These are phyloP conservation scores for Danielia reshetovae DNA, from an alignment of 805 yeast species.

Conservation along the genomic window DNA sequence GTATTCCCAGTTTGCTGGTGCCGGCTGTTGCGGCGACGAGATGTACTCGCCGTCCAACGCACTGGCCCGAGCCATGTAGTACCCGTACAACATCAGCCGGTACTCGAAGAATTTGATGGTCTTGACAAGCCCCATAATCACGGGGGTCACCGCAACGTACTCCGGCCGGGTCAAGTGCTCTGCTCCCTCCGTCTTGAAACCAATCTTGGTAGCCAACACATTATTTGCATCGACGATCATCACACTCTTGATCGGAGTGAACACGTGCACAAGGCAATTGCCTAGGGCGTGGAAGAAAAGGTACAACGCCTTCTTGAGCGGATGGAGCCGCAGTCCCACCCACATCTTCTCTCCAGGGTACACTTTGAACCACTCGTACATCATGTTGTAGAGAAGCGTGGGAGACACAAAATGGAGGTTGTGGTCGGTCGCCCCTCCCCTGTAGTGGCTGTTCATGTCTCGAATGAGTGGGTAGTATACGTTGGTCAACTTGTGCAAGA, in stretches of 20 bases:
- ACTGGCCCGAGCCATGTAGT: conserved; percentile 17
- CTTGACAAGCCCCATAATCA: conserved; percentile 26
- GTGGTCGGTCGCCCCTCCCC: conserved; percentile 12
- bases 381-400: conserved; percentile 28
- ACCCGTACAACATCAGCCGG: conserved; percentile 26
- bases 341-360: conserved; percentile 32
- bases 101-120: conserved; percentile 31
- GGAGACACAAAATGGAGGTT: conserved; percentile 26
- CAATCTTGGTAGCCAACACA: conserved; percentile 28
- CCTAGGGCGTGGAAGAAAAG: conserved; percentile 35
- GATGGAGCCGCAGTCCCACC: conserved; percentile 23
- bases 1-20: conserved; percentile 8
- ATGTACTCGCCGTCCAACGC: conserved; percentile 22
- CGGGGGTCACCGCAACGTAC: conserved; percentile 18
- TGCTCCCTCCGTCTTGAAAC: conserved; percentile 11
- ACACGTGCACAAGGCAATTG: conserved; percentile 27
- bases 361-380: conserved; percentile 33
- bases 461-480: conserved; percentile 24
- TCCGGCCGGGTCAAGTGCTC: conserved; percentile 14
- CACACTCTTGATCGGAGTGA: conserved; percentile 32
- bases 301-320: conserved; percentile 30
- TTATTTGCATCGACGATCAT: conserved; percentile 32
- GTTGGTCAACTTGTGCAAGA: conserved; percentile 24
- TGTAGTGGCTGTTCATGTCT: conserved; percentile 25
- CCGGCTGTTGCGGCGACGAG: conserved; percentile 5